Evolutionary conservation across 305 asterid species (phyloP), one percentile per base, ranked within the genome.

Genomic region (Fraxinus xanthoxyloides): DNA sequence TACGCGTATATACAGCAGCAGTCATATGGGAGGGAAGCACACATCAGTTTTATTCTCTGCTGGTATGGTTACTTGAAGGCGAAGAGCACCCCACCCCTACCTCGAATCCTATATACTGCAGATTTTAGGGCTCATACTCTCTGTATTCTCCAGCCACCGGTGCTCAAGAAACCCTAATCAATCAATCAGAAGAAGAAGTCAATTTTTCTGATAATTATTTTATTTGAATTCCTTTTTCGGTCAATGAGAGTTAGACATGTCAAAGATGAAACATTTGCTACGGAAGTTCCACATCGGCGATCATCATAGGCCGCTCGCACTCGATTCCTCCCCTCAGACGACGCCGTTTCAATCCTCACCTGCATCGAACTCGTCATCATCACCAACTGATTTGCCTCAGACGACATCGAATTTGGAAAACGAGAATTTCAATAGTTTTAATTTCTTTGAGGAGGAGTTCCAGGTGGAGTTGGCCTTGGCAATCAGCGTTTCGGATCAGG

Each of bases 231-330:
- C 48, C 72, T 19, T 75, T 30, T n/a, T 61, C 72, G 72, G 72
- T 77, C 72, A 43, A 77, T 77, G 46, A 77, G 80, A 23, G 43
- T 77, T 15, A 46, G 46, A 23, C 46, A 77, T 51, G 80, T 77
- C 80, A 69, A 77, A 77, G 88, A 89, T 94, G 98, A 94, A 92
- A 82, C 95, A 94, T 91, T 85, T 94, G 78, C 91, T 94, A 82
- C 90, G 98, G 56, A 94, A 90, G 90, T 91, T 94, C 79, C 97
- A 94, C 88, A 91, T 94, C 90, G 94, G 97, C 77, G 91, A 87
- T 85, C 92, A 83, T 77, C 88, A 82, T 19, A 63, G 79, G 15
- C 72, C 78, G 15, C 19, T 73, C 10, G 30, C 30, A 40, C 78
- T 51, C 35, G 78, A 75, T 63, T 79, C 79, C 31, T 80, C 84